Evolutionary conservation across 208 protist genomes (phyloP).

Genomic region (Trypanosomatidae sp.): DNA sequence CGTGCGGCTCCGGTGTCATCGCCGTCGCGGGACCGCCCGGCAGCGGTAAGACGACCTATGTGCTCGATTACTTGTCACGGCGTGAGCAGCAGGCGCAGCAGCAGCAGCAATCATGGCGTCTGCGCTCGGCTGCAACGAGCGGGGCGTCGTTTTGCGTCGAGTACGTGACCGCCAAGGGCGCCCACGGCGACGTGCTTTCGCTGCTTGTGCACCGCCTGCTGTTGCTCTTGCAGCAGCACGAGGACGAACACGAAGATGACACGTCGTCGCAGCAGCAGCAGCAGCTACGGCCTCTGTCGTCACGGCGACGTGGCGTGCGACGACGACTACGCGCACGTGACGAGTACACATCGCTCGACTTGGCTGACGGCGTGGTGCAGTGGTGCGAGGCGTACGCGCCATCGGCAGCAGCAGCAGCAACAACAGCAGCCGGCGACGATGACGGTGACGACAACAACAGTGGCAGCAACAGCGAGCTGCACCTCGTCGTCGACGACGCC

Average conservation of each 20-base stretch:
- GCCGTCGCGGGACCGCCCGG: constrained; percentile 57
- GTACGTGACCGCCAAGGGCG: constrained; percentile 26
- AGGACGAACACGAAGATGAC: not conserved
- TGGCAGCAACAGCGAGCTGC: constrained; percentile 56
- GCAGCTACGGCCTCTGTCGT: constrained; percentile 2
- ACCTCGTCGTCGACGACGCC: constrained; percentile 76
- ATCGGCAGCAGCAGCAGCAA: too few relatives aligned
- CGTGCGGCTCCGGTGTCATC: constrained; percentile 67
- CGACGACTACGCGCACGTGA: constrained; percentile 14
- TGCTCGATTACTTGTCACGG: constrained; percentile 39
- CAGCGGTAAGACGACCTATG: constrained; percentile 59
- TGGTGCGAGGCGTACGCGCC: constrained; percentile 26
- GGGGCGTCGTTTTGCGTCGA: constrained; percentile 15
- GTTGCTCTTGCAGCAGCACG: constrained; percentile 8
- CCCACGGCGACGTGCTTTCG: constrained; percentile 11
- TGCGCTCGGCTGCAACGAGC: not conserved
- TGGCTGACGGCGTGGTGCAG: constrained; percentile 27
- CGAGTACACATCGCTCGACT: constrained; percentile 34
- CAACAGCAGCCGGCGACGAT: too few relatives aligned
- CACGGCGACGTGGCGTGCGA: too few relatives aligned
- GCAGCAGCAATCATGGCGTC: not conserved
- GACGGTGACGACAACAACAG: too few relatives aligned
- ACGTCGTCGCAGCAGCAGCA: not conserved
- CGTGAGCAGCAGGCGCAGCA: constrained; percentile 22
- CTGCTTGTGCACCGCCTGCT: too few relatives aligned